Percentiles rank a stretch among this genome's conserved stretches.
Evolutionary conservation across 306 rosid species (phyloP).

Genomic region (Mimosa bimucronata): DNA sequence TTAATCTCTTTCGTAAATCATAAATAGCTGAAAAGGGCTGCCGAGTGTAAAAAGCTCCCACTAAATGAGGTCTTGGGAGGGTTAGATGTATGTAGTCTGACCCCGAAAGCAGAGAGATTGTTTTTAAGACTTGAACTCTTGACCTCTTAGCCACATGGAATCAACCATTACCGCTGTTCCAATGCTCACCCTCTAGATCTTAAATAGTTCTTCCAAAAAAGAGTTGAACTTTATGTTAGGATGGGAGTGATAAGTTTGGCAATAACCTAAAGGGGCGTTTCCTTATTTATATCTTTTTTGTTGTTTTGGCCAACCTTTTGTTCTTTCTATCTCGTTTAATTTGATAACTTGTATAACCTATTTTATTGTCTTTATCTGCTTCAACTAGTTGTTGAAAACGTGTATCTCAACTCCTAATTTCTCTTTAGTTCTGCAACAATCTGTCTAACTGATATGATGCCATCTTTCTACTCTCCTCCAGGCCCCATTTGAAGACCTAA

Average conservation of each 20-base stretch:
- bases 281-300: too few species aligned
- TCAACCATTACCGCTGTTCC: too few species aligned
- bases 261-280: conserved; percentile 9
- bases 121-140: too few species aligned
- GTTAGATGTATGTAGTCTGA: too few species aligned
- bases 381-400: not conserved
- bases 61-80: too few species aligned
- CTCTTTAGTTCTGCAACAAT: not conserved
- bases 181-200: too few species aligned
- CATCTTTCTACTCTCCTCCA: not conserved
- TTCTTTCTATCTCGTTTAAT: not conserved
- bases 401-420: not conserved
- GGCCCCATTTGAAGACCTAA: not conserved
- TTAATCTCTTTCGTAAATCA: conserved; percentile 13
- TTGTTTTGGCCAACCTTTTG: conserved; percentile 3
- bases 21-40: too few species aligned
- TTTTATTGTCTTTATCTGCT: not conserved
- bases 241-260: conserved; percentile 17
- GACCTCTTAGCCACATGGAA: too few species aligned
- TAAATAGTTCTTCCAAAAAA: conserved; percentile 8
- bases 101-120: too few species aligned
- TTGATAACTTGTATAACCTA: not conserved
- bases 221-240: conserved; percentile 11
- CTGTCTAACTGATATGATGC: not conserved
- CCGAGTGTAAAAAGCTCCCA: too few species aligned